These are phyloP conservation scores for Pouteria campechiana DNA, from an alignment of 179 eudicot genomes.

Conservation along the genomic window DNA sequence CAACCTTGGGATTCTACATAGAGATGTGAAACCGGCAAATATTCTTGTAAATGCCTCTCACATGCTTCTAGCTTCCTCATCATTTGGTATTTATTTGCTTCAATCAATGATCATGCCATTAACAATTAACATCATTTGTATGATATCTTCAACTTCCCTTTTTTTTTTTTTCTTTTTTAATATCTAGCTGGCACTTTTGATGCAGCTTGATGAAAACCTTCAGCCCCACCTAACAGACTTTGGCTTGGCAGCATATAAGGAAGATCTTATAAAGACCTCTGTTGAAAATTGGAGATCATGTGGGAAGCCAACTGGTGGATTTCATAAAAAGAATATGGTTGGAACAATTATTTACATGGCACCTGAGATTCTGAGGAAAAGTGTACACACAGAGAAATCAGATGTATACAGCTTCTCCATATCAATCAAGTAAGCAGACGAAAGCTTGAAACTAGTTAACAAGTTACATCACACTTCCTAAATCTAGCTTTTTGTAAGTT, in stretches of 20 bases:
- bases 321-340: constrained; percentile 94
- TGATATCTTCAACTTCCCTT: not conserved
- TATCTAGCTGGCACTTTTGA: constrained; percentile 4
- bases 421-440: constrained; percentile 78
- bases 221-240: constrained; percentile 75
- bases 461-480: no score
- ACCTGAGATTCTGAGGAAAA: constrained; percentile 84
- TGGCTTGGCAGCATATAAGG: constrained; percentile 81
- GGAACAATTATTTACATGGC: constrained; percentile 98
- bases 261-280: constrained; percentile 57
- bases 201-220: constrained; percentile 64
- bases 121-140: no score
- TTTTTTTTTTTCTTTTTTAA: constrained; percentile 1
- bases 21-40: constrained; percentile 96
- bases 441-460: no score
- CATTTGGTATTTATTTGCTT: not conserved
- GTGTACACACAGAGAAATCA: constrained; percentile 77
- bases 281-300: constrained; percentile 67
- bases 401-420: constrained; percentile 93
- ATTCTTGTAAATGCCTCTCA: constrained; percentile 68
- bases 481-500: no score
- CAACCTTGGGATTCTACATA: constrained; percentile 77
- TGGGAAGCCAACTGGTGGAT: constrained; percentile 98
- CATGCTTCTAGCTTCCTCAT: constrained; percentile 13
- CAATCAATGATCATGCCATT: not conserved